These are phyloP conservation scores for Agrocybe praecox DNA, from an alignment of 768 basidiomycete species.

Conservation along the genomic window DNA sequence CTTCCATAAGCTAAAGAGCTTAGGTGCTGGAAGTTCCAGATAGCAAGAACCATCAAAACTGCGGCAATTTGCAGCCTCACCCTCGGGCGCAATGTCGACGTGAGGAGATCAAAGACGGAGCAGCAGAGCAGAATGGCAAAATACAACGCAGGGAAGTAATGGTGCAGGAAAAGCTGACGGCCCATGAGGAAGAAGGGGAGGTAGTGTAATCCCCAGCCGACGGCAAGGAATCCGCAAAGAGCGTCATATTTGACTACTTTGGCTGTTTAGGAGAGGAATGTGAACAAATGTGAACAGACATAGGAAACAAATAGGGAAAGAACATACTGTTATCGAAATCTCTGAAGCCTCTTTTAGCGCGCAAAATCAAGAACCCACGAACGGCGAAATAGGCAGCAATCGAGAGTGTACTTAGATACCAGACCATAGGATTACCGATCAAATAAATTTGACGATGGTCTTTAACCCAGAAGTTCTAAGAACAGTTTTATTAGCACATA, in stretches of 20 bases:
- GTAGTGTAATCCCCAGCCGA: constrained; percentile 93
- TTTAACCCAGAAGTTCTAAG: constrained; percentile 97
- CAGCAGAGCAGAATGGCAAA: constrained; percentile 84
- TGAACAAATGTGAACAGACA: constrained; percentile 1
- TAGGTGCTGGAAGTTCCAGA: constrained; percentile 80
- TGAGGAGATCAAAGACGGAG: constrained; percentile 82
- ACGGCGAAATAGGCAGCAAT: constrained; percentile 67
- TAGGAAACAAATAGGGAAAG: not conserved
- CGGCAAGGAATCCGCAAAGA: constrained; percentile 87
- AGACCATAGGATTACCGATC: constrained; percentile 91
- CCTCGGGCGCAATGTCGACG: constrained; percentile 74
- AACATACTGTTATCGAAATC: constrained; percentile 91
- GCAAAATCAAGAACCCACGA: constrained; percentile 81
- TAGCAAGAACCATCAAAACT: constrained; percentile 68
- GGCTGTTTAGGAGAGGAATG: constrained; percentile 52
- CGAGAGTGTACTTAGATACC: constrained; percentile 83
- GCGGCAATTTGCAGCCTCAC: constrained; percentile 81
- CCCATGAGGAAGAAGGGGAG: constrained; percentile 97
- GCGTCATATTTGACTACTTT: constrained; percentile 91
- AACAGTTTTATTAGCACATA: constrained; percentile 5
- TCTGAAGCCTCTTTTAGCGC: constrained; percentile 87
- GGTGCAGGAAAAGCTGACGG: constrained; percentile 96
- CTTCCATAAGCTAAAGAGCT: constrained; percentile 84
- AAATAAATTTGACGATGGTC: constrained; percentile 96
- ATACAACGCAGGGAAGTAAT: constrained; percentile 97